Evolutionary conservation across 1,284 basidiomycete species (phyloP).

Genomic region (Rhodotorula mucilaginosa): DNA sequence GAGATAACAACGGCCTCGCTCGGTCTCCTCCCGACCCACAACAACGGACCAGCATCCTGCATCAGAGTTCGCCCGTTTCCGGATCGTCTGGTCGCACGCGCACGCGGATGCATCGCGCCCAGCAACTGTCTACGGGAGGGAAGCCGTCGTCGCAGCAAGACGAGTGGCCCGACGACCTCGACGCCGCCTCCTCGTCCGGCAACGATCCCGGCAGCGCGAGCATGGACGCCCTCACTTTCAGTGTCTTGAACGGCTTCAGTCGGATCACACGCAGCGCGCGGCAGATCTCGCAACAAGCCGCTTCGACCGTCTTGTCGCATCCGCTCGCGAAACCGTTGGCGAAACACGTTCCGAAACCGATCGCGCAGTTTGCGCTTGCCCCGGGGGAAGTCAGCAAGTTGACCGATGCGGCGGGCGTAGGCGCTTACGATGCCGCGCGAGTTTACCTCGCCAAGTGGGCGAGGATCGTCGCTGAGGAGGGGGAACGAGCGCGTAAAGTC

Average conservation of each 20-base stretch:
- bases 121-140: not conserved
- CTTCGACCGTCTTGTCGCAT: conserved; percentile 87
- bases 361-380: conserved; percentile 69
- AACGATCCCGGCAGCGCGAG: conserved; percentile 1
- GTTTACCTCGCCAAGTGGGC: conserved; percentile 98
- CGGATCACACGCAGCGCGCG: conserved; percentile 55
- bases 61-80: conserved; percentile 33
- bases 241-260: conserved; percentile 44
- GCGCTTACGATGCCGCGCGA: conserved; percentile 80
- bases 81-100: not conserved
- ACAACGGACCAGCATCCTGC: conserved; percentile 38
- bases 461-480: conserved; percentile 89
- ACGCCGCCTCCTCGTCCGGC: not conserved
- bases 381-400: conserved; percentile 36
- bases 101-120: not conserved
- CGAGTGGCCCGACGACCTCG: conserved; percentile 34
- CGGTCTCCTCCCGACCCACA: conserved; percentile 1
- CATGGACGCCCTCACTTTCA: conserved; percentile 47
- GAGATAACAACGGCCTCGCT: conserved; percentile 1
- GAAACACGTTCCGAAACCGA: conserved; percentile 87
- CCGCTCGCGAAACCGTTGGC: conserved; percentile 90
- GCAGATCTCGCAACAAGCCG: conserved; percentile 59
- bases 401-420: conserved; percentile 72
- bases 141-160: not conserved
- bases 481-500: conserved; percentile 72